Base-by-base conservation (phyloP, 2,329 filamentous ascomycete species). In the Fusarium haematococcum region DNA sequence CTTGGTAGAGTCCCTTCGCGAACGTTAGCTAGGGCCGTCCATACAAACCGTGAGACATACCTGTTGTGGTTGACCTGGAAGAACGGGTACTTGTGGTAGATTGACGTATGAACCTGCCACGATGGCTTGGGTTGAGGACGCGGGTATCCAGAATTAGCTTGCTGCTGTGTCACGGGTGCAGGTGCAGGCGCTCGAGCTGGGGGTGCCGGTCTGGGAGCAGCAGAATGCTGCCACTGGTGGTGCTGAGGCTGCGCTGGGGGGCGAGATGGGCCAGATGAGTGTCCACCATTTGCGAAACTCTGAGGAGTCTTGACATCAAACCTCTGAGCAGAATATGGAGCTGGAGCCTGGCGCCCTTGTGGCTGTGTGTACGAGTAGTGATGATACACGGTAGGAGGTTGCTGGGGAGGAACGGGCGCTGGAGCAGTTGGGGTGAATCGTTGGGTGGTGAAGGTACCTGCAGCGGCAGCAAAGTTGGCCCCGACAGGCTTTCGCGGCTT, bases 1-100 rank as follows among this genome's bases (percentile, higher is more conserved):
- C 63, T 87, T 87, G 9, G 86, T 84, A 7, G 87, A 83, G 68
- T 89, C 87, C 81, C 88, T 89, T 69, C 6, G n/a, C 33, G 30
- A 14, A 56, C 10, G 58, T 80, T 71, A 82, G 69, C 48, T 69
- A 50, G 13, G 10, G 37, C 5, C 50, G 14, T 25, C 6, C 59
- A 5, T 5, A 9, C 6, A 8, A 33, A n/a, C 50, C 20, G 30
- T 27, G 33, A 23, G 2, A 76, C 83, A 67, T 84, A 89, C 86
- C 88, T 87, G 71, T 91, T 91, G 73, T 91, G 86, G 69, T 91
- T 84, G 30, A 89, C 85, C 72, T 91, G 88, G 78, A 91, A 89
- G 78, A 90, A 92, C 4, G 85, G 81, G 75, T 90, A 90, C 71
- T 88, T 89, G 66, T 88, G 86, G 65, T 86, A 86, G 11, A 88